Conservation (phyloP, 2,329 filamentous ascomycete species). For the Aspergillus sp. region DNA sequence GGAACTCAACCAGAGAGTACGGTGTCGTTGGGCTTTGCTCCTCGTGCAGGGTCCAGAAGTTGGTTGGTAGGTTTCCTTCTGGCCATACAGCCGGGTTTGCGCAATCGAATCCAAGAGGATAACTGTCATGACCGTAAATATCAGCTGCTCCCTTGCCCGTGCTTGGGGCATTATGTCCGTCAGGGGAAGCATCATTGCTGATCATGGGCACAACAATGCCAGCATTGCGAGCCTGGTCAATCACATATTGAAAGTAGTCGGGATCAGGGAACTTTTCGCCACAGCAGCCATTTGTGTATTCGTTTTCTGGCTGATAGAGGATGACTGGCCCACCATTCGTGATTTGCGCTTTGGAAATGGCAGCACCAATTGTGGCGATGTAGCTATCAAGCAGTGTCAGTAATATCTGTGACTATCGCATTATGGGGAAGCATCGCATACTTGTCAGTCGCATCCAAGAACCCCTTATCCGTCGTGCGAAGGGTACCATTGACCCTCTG, state of each 20-base stretch:
- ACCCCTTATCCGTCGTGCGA: conserved; percentile 57
- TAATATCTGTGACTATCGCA: background rate
- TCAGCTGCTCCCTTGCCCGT: conserved; percentile 52
- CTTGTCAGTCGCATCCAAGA: conserved; percentile 60
- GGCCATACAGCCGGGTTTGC: conserved; percentile 58
- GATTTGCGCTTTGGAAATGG: conserved; percentile 70
- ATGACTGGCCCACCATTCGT: conserved; percentile 77
- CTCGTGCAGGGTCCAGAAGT: conserved; percentile 49
- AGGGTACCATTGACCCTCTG: conserved; percentile 60
- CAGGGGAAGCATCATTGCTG: conserved; percentile 61
- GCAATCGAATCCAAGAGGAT: conserved; percentile 47
- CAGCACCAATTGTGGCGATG: conserved; percentile 53
- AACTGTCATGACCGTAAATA: conserved; percentile 61
- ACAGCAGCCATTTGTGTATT: conserved; percentile 55
- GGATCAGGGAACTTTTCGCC: conserved; percentile 57
- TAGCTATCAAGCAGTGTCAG: conserved; percentile 41
- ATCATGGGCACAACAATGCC: conserved; percentile 70
- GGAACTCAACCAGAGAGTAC: conserved; percentile 61
- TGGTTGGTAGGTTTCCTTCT: conserved; percentile 48
- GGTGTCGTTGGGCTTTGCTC: conserved; percentile 59
- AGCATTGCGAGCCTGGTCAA: conserved; percentile 59
- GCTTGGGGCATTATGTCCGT: conserved; percentile 59
- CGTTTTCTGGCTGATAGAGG: conserved; percentile 73
- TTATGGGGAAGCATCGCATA: conserved; percentile 24
- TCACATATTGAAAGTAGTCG: conserved; percentile 63